Evolutionary conservation across 2,329 filamentous ascomycete genomes (phyloP), one percentile per base, ranked within the genome.

Genomic region (Apiospora aurea): DNA sequence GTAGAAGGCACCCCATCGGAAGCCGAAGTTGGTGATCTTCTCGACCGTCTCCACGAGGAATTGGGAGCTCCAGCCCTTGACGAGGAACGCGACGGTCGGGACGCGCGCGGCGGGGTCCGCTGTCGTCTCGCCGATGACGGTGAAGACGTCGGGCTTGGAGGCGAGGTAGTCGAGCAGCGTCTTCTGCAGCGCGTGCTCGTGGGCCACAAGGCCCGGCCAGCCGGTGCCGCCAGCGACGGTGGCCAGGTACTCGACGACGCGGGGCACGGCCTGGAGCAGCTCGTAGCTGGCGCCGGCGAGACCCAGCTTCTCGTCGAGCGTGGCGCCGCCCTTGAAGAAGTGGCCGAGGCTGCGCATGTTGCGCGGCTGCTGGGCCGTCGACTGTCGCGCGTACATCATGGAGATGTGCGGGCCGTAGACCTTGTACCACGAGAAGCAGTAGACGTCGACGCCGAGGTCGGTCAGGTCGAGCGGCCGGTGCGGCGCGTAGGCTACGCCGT

Each of bases 261-360:
- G 79, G 0, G 92, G 90, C 16, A 96, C 85, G 0, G 87, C 84
- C 49, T 90, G 87, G 0, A 90, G 86, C 26, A 93, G 85, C 81
- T 96, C 93, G 79, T 95, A 95, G 81, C 88, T 92, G 4, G 88
- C 88, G 0, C 86, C 92, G 0, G 92, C 91, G 1, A 94, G 86
- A 1, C 89, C 91, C 8, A 94, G 83, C 78, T 93, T 93, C 57
- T 93, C 84, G 74, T 91, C 87, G 0, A 95, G 83, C 0, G 89
- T 90, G 7, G 84, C 81, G 2, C 82, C 79, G 0, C 85, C 81
- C 76, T 93, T 93, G 85, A 94, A 94, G 82, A 88, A 93, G 78
- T 94, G 92, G 0, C 88, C 88, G 0, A 86, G 76, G 41, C 69
- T 71, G 29, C 73, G 71, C 71, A 74, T 66, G 46, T 44, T 46